phyloP scores from a whole-genome alignment of 805 yeast genomes.

The Candida chilensis region DNA sequence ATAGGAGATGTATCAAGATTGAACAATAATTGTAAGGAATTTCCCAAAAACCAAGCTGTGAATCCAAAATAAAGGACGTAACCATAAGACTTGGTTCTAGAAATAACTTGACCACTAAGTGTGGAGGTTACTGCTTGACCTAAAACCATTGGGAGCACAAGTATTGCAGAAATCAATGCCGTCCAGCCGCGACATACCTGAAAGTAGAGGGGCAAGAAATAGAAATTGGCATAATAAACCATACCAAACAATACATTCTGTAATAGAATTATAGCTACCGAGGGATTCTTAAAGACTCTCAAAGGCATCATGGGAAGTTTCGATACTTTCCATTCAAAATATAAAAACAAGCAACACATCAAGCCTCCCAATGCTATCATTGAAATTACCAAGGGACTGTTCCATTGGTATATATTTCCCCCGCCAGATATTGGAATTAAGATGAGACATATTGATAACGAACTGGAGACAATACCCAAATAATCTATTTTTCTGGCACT shows the following conservation, averaged over 20 bases:
- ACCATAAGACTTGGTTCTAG: constrained; percentile 31
- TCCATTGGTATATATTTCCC: constrained; percentile 51
- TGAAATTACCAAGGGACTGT: constrained; percentile 12
- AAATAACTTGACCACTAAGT: constrained; percentile 34
- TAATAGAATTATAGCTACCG: constrained; percentile 11
- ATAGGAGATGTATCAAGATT: constrained; percentile 18
- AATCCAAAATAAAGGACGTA: constrained; percentile 30
- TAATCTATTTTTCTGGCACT: constrained; percentile 42
- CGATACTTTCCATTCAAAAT: constrained; percentile 18
- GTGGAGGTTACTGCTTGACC: constrained; percentile 31
- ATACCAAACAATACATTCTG: constrained; percentile 17
- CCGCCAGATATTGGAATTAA: constrained; percentile 56
- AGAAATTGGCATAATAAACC: constrained; percentile 14
- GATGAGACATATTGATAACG: constrained; percentile 38
- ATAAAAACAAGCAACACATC: constrained; percentile 10
- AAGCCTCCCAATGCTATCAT: constrained; percentile 10
- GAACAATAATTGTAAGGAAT: constrained; percentile 23
- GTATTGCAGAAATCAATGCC: constrained; percentile 26
- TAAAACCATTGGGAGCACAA: constrained; percentile 34
- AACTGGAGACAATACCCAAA: constrained; percentile 37
- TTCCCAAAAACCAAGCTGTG: constrained; percentile 28
- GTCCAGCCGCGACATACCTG: constrained; percentile 17
- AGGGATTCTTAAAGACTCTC: constrained; percentile 10
- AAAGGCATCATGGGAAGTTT: constrained; percentile 23
- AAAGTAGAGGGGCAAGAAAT: constrained; percentile 14